Base-by-base conservation (phyloP, 2,329 filamentous ascomycete genomes). In the Colletotrichum gigasporum region DNA sequence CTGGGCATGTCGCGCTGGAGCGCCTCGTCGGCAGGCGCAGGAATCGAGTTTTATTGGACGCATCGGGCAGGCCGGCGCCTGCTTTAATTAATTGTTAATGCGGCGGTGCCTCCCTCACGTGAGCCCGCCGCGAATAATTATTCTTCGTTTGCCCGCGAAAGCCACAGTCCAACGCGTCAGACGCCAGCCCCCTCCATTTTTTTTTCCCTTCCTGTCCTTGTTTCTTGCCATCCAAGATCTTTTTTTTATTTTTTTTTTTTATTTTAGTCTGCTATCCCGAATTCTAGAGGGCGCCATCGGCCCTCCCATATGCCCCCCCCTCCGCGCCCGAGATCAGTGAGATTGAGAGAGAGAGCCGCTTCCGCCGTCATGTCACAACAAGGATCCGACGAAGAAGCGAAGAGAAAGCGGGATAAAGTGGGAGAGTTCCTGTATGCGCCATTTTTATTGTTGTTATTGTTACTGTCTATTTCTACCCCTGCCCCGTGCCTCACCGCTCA, bases 391-490 rank as follows among this genome's bases (percentile, higher is more conserved):
- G 66, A 70, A 26, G 69, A 71, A 35, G 59, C 47, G 30, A 73
- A 73, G 67, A 68, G 71, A 6, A 73, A 73, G 68, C 70, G 74
- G 62, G 74, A 75, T 52, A 75, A 71, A 68, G 67, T 76, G 41
- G 71, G 66, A 51, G 69, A 72, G 18, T 77, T 76, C 55, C 60
- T 77, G 75, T 77, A 74, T 62, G 73, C 63, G 69, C 63, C 47
- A 69, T 68, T 69, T 45, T n/a, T n/a, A n/a, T n/a, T n/a, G 5
- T 24, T 24, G 16, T 32, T 39, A 45, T 18, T 39, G 14, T 20
- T 20, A 4, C 8, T 16, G 26, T 9, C 22, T 28, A 18, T 20
- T 39, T 30, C 20, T 50, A 47, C 30, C 39, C 56, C 42, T 39
- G 37, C 18, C 51, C 22, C 39, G 10, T 53, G 44, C 24, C 7